These are phyloP conservation scores for Sonneratia alba DNA, from an alignment of 345 rosid genomes.

Conservation along the genomic window DNA sequence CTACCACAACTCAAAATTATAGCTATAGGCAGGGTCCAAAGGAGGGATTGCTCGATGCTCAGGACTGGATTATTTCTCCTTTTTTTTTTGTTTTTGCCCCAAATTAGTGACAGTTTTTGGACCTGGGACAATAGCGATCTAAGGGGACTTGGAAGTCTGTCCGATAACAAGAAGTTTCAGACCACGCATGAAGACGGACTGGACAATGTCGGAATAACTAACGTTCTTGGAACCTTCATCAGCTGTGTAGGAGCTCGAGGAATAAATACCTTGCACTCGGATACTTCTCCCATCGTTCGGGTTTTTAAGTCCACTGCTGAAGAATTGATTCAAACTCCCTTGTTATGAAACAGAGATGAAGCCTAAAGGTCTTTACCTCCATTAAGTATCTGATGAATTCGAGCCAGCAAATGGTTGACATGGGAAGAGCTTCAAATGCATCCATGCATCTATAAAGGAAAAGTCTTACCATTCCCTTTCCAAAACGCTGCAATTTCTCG, in stretches of 20 bases:
- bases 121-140: conserved; percentile 6
- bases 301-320: neutral
- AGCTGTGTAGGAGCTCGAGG: conserved; percentile 9
- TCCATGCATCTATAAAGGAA: no score
- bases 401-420: no score
- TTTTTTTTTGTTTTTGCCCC: no score
- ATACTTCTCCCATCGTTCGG: conserved; percentile 12
- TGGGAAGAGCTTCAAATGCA: no score
- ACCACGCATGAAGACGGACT: conserved; percentile 14
- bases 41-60: no score
- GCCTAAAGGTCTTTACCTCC: neutral
- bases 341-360: conserved; percentile 7
- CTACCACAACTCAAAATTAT: no score
- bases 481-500: conserved; percentile 24
- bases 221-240: conserved; percentile 12
- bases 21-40: no score
- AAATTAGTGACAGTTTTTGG: conserved; percentile 10
- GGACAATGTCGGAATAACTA: conserved; percentile 14
- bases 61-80: no score
- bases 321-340: conserved; percentile 3
- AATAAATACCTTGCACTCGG: conserved; percentile 6
- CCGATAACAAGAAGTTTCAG: conserved; percentile 13
- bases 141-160: conserved; percentile 12
- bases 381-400: no score
- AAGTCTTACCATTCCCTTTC: no score